phyloP scores from a whole-genome alignment of 495 filamentous ascomycete species.

The Geopyxis carbonaria region DNA sequence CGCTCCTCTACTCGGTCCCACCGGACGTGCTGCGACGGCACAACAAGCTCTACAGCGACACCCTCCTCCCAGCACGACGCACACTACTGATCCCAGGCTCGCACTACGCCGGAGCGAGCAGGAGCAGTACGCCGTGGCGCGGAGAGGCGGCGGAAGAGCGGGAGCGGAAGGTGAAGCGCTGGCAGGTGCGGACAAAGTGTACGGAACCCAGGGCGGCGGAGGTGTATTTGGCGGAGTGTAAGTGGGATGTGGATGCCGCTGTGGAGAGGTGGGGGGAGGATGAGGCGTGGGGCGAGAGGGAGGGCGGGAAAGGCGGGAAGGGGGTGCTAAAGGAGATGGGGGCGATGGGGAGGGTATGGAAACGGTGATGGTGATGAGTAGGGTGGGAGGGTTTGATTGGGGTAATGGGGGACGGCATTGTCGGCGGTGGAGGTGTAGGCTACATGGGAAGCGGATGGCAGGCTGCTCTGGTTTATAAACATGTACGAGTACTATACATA shows the following conservation, averaged over 20 bases:
- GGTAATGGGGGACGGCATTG: too few relatives aligned
- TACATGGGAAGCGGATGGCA: too few relatives aligned
- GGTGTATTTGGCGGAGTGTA: slow-evolving; percentile 47
- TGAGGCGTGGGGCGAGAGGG: slow-evolving; percentile 46
- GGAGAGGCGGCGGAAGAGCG: slow-evolving; percentile 50
- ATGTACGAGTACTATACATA: too few relatives aligned
- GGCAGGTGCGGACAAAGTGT: slow-evolving; percentile 21
- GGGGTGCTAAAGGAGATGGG: too few relatives aligned
- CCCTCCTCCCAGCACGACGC: slow-evolving; percentile 45
- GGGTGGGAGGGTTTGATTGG: too few relatives aligned
- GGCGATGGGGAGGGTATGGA: too few relatives aligned
- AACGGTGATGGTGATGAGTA: too few relatives aligned
- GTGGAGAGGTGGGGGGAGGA: slow-evolving; percentile 45
- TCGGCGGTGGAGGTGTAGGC: too few relatives aligned
- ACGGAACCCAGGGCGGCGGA: slow-evolving; percentile 39
- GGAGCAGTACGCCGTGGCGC: slow-evolving; percentile 48
- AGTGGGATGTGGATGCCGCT: slow-evolving; percentile 50
- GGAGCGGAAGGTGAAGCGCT: slow-evolving; percentile 48
- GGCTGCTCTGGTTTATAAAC: too few relatives aligned
- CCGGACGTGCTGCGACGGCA: slow-evolving; percentile 34
- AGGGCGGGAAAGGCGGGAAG: neutral
- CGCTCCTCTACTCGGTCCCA: slow-evolving; percentile 49
- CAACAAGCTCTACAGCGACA: slow-evolving; percentile 47
- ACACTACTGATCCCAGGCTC: slow-evolving; percentile 50
- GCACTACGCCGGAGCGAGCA: slow-evolving; percentile 42